Evolutionary conservation across 2,329 filamentous ascomycete species (phyloP), one percentile per base, ranked within the genome.

Genomic region (Aspergillus melleus): DNA sequence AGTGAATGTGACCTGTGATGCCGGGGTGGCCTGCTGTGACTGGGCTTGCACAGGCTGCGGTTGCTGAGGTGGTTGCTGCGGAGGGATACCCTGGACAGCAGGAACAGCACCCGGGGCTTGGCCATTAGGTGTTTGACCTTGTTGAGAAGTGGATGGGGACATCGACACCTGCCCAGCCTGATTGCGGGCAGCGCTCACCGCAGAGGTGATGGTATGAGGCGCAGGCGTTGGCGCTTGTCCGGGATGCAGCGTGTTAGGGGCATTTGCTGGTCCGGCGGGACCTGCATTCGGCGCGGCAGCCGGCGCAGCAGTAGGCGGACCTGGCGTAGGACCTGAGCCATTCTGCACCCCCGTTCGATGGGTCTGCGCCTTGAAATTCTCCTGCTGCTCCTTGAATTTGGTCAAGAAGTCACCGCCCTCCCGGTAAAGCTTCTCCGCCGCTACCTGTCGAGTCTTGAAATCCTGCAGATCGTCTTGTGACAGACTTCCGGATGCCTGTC

Each of bases 351-450:
- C 69, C 57, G 59, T 56, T 64, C 61, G 68, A 42, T 74, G 73
- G 56, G 75, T 73, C 59, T 76, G 73, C 6, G 68, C 64, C 57
- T 73, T 78, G 65, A 81, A 80, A 47, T 66, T 71, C 55, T 80
- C 77, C 62, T 81, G 79, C 61, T 81, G 79, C 47, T 80, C 76
- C 55, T 77, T 79, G 70, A 81, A 81, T 58, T 80, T 81, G 44
- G 70, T 74, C 61, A 81, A 66, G 60, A 81, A 81, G 12, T 78
- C 77, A 49, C 72, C 76, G n/a, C 77, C 77, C 62, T 81, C 79
- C 30, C 74, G 73, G 57, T 70, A 74, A 9, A 77, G 67, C 58
- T 76, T 78, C 56, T 79, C 75, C 6, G 76, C 75, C 39, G 71
- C 67, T 14, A 74, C 6, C 68, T 78, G 77, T n/a, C 76, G 71